Evolutionary conservation across 1,284 basidiomycete genomes (phyloP).

Genomic region (Exobasidium rhododendri): DNA sequence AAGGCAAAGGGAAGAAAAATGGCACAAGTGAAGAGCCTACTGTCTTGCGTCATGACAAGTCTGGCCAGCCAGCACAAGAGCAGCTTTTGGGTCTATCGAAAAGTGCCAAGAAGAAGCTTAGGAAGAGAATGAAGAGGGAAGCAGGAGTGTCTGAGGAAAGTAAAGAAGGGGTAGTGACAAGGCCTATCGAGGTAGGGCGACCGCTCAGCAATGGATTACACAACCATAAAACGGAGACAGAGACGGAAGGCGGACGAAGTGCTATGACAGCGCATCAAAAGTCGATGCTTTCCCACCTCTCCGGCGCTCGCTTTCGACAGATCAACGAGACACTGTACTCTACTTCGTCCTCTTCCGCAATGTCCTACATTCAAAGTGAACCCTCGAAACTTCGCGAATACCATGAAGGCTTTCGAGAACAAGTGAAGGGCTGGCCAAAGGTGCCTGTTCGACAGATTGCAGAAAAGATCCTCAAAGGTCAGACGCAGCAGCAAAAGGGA

Average conservation of each 20-base stretch:
- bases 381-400: constrained; percentile 46
- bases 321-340: constrained; percentile 55
- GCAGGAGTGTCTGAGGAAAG: constrained; percentile 4
- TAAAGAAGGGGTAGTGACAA: background rate
- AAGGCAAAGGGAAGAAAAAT: background rate
- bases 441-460: constrained; percentile 51
- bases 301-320: constrained; percentile 53
- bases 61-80: background rate
- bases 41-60: background rate
- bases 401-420: constrained; percentile 52
- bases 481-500: background rate
- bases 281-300: constrained; percentile 37
- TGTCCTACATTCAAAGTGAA: constrained; percentile 38
- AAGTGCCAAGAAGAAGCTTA: constrained; percentile 15
- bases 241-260: background rate
- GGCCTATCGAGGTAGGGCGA: background rate
- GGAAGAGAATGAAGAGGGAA: constrained; percentile 17
- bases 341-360: constrained; percentile 32
- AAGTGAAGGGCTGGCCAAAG: constrained; percentile 50
- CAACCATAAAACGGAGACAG: background rate
- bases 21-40: background rate
- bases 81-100: constrained; percentile 7
- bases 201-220: background rate
- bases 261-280: constrained; percentile 9
- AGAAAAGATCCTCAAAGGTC: constrained; percentile 21